A percentile compares a stretch with the other conserved stretches of the same genome.
These are phyloP conservation scores for Kazachstania viticola DNA, from an alignment of 805 yeast species.

Conservation along the genomic window DNA sequence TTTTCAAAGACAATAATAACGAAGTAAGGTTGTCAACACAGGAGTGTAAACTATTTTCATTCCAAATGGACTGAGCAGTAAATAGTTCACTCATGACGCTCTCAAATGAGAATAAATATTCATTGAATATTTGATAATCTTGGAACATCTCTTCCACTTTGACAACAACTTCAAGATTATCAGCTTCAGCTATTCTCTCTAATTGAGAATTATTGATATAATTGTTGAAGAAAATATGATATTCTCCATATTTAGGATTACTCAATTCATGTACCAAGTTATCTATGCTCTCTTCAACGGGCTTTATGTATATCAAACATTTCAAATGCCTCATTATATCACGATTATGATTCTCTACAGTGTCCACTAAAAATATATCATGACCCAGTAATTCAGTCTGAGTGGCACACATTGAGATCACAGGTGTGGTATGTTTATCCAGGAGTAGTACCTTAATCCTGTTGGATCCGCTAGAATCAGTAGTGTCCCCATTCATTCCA, in stretches of 20 bases:
- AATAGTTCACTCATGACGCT: slow-evolving; percentile 13
- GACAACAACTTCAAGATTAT: slow-evolving; percentile 68
- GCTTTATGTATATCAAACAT: slow-evolving; percentile 71
- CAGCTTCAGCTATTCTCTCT: slow-evolving; percentile 83
- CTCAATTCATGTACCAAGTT: slow-evolving; percentile 53
- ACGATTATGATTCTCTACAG: slow-evolving; percentile 46
- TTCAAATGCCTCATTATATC: slow-evolving; percentile 69
- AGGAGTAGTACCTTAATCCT: slow-evolving; percentile 64
- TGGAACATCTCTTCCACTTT: slow-evolving; percentile 75
- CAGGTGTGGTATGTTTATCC: slow-evolving; percentile 69
- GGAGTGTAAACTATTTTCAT: slow-evolving; percentile 15
- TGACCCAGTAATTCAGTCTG: slow-evolving; percentile 74
- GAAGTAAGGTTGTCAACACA: slow-evolving; percentile 17
- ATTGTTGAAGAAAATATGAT: slow-evolving; percentile 71
- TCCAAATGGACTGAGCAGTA: slow-evolving; percentile 21
- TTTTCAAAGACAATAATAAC: slow-evolving; percentile 48
- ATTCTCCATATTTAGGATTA: slow-evolving; percentile 68
- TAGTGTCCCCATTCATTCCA: slow-evolving; percentile 4
- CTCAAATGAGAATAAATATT: slow-evolving; percentile 48
- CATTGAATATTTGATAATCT: slow-evolving; percentile 68
- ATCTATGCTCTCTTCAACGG: slow-evolving; percentile 52
- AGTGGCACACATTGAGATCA: slow-evolving; percentile 80
- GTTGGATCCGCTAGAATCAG: slow-evolving; percentile 18
- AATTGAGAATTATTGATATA: slow-evolving; percentile 61
- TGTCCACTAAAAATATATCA: slow-evolving; percentile 77